phyloP scores from a whole-genome alignment of 352 stramenopile species.

The Phytopythium kandeliae region DNA sequence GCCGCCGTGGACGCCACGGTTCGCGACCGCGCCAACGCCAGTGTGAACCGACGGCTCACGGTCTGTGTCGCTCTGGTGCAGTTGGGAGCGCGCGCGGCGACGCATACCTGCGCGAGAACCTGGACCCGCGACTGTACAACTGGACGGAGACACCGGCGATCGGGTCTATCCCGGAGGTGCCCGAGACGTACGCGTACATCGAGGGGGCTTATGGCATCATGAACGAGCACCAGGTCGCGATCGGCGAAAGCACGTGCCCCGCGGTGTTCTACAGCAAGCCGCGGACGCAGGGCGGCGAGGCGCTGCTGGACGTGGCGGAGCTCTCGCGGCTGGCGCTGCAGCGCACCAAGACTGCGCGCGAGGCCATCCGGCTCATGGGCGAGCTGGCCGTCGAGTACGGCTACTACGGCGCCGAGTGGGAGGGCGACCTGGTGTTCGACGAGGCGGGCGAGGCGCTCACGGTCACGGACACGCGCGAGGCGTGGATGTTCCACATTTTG shows the following conservation, averaged over 20 bases:
- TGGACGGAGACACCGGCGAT: conserved; percentile 56
- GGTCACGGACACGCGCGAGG: conserved; percentile 87
- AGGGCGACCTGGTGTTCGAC: conserved; percentile 44
- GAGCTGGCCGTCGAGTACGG: conserved; percentile 89
- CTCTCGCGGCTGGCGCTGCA: conserved; percentile 89
- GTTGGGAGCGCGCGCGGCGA: conserved; percentile 55
- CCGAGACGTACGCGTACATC: conserved; percentile 71
- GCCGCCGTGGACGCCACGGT: too few species aligned
- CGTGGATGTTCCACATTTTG: conserved; percentile 96
- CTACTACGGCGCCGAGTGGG: conserved; percentile 90
- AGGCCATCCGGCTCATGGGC: conserved; percentile 90
- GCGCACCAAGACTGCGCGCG: conserved; percentile 67
- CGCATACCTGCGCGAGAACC: conserved; percentile 52
- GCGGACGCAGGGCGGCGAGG: conserved; percentile 59
- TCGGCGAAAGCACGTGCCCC: conserved; percentile 78
- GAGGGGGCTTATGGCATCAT: conserved; percentile 80
- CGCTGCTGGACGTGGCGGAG: conserved; percentile 86
- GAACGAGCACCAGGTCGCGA: conserved; percentile 77
- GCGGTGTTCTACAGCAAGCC: conserved; percentile 61
- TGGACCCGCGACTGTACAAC: conserved; percentile 67
- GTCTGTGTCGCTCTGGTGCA: conserved; percentile 10
- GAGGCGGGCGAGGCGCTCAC: conserved; percentile 89
- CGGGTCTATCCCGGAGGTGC: conserved; percentile 58
- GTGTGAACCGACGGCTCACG: too few species aligned
- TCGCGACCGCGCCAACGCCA: too few species aligned